Conservation (phyloP, 139 green algal genomes). For the Coelastrella sp. region DNA sequence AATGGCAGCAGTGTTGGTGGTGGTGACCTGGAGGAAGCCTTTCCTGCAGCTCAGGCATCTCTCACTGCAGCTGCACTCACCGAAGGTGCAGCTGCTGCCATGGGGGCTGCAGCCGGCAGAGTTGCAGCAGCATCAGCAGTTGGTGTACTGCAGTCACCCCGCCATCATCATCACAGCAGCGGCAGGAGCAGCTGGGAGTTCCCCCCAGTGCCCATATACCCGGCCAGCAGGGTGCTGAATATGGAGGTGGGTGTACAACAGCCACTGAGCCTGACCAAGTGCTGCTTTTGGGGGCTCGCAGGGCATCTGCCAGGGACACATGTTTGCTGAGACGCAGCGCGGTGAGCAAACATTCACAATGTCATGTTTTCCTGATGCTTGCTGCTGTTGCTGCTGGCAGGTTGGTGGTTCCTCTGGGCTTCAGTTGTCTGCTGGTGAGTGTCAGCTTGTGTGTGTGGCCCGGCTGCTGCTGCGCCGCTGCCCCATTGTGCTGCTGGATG, state of each 20-base stretch:
- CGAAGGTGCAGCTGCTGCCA: conserved; percentile 36
- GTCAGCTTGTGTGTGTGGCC: conserved; percentile 85
- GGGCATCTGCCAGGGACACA: background rate
- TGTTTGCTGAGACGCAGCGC: background rate
- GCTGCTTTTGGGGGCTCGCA: background rate
- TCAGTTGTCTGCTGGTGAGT: conserved; percentile 69
- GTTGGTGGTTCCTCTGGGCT: conserved; percentile 17
- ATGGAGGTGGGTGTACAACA: conserved; percentile 17
- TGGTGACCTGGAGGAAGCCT: background rate
- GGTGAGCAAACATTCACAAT: background rate
- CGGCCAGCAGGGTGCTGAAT: conserved; percentile 12
- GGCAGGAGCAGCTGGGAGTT: conserved; percentile 11
- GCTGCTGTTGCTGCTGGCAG: conserved; percentile 12
- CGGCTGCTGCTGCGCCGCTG: conserved; percentile 71
- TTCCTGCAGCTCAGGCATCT: background rate
- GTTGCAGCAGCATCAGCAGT: conserved; percentile 8
- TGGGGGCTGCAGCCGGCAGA: background rate
- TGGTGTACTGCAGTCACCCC: background rate
- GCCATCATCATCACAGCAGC: background rate
- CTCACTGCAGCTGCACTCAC: background rate
- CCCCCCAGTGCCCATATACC: conserved; percentile 11
- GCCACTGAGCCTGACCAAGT: background rate
- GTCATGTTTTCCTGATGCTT: background rate
- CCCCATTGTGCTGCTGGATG: conserved; percentile 79
- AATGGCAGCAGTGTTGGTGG: conserved; percentile 15